phyloP scores from a whole-genome alignment of 192 early-diverging fungal species.

The Entomortierella chlamydospora region DNA sequence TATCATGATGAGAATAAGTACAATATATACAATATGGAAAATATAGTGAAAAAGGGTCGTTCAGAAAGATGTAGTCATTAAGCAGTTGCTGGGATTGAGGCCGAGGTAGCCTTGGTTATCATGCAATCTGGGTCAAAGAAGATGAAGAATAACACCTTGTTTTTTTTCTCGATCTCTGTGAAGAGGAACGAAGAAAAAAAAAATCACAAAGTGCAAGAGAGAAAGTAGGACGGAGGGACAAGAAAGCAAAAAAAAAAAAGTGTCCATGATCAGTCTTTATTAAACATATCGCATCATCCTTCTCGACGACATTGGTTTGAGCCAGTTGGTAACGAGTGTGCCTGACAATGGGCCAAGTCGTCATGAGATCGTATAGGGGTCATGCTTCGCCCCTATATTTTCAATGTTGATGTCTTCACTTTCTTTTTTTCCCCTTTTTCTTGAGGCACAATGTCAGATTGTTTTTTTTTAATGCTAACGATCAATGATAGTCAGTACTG shows the following conservation, averaged over 20 bases:
- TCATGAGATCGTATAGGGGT: constrained; percentile 13
- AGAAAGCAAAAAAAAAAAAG: not conserved
- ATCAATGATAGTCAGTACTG: too few species aligned
- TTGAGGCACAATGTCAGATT: not conserved
- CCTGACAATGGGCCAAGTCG: not conserved
- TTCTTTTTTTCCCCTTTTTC: constrained; percentile 1
- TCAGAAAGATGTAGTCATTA: constrained; percentile 5
- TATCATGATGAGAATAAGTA: not conserved
- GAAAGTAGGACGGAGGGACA: not conserved
- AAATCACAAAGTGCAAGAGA: not conserved
- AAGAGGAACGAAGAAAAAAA: not conserved
- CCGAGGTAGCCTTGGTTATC: too few species aligned
- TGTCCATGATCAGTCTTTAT: not conserved
- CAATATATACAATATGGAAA: not conserved
- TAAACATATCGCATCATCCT: not conserved
- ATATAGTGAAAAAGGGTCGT: not conserved
- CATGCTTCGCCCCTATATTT: constrained; percentile 10
- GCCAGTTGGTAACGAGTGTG: not conserved
- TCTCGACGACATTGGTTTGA: not conserved
- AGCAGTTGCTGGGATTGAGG: not conserved
- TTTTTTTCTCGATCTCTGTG: constrained; percentile 1
- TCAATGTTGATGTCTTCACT: too few species aligned
- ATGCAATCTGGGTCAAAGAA: too few species aligned
- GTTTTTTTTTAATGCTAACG: too few species aligned
- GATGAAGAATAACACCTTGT: not conserved